Percentiles rank a stretch among this genome's conserved stretches.
phyloP scores from a whole-genome alignment of 495 filamentous ascomycete genomes.

The Neurospora sp. region DNA sequence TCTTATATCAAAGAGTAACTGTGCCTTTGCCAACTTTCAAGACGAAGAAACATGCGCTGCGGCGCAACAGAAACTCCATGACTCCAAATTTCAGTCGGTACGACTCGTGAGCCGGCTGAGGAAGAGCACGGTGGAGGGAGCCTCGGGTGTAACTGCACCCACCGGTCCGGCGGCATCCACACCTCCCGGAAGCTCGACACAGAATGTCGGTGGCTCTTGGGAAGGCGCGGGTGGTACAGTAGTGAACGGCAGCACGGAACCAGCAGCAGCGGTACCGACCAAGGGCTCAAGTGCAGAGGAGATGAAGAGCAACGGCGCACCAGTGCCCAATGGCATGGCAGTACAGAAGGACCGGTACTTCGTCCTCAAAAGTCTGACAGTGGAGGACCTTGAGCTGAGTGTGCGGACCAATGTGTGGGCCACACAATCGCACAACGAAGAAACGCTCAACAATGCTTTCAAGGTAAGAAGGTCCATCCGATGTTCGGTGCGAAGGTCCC shows the following conservation, averaged over 20 bases:
- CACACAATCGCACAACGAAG: slow-evolving; percentile 90
- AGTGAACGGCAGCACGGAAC: not conserved
- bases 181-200: slow-evolving; percentile 5
- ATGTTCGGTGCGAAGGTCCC: not conserved
- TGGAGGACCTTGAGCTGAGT: slow-evolving; percentile 92
- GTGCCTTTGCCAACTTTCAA: slow-evolving; percentile 93
- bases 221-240: not conserved
- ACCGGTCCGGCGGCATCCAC: slow-evolving; percentile 40
- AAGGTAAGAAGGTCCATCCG: slow-evolving; percentile 46
- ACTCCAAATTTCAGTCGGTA: slow-evolving; percentile 80
- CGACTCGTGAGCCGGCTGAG: slow-evolving; percentile 86
- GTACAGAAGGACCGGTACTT: slow-evolving; percentile 65
- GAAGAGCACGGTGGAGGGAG: slow-evolving; percentile 46
- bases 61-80: slow-evolving; percentile 79
- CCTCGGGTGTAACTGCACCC: slow-evolving; percentile 38
- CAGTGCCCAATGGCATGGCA: slow-evolving; percentile 8
- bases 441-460: slow-evolving; percentile 71
- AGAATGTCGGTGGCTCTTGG: slow-evolving; percentile 8
- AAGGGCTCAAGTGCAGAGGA: slow-evolving; percentile 9
- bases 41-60: slow-evolving; percentile 66
- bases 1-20: slow-evolving; percentile 94
- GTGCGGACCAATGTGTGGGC: slow-evolving; percentile 83
- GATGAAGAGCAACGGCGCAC: slow-evolving; percentile 7
- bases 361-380: slow-evolving; percentile 86
- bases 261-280: not conserved